These are phyloP conservation scores for Xylaria sp. DNA, from an alignment of 2,329 filamentous ascomycete species.

Conservation along the genomic window DNA sequence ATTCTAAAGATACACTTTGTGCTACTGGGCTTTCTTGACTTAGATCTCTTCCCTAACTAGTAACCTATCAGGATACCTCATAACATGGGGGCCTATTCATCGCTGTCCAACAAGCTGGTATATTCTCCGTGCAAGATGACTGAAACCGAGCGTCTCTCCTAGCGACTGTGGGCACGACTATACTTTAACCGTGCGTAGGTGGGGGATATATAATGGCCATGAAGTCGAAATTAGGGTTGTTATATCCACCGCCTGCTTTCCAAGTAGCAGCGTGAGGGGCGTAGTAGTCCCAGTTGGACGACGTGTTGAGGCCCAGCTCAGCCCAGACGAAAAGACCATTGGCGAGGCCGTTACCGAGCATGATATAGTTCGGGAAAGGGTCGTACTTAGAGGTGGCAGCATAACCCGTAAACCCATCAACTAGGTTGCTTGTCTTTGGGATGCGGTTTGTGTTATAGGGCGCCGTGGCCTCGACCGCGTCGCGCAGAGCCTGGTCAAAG, in stretches of 20 bases:
- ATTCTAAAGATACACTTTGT: neutral
- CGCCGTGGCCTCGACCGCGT: conserved; percentile 51
- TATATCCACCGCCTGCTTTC: conserved; percentile 49
- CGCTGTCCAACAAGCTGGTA: neutral
- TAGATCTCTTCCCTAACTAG: neutral
- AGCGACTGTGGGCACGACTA: neutral
- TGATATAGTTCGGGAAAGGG: conserved; percentile 63
- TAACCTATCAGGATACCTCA: neutral
- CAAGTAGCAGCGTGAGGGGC: conserved; percentile 46
- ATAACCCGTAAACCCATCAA: conserved; percentile 49
- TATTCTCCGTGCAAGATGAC: neutral
- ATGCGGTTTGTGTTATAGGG: conserved; percentile 55
- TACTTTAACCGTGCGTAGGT: conserved; percentile 44
- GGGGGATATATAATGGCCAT: conserved; percentile 43
- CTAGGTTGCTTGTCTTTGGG: conserved; percentile 45
- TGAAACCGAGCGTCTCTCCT: neutral
- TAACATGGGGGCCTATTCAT: neutral
- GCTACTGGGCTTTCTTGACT: too few relatives aligned
- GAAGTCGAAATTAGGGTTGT: conserved; percentile 48
- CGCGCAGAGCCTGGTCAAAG: conserved; percentile 54
- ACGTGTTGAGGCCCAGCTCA: conserved; percentile 48
- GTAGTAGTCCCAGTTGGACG: conserved; percentile 48
- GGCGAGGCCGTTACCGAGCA: conserved; percentile 40
- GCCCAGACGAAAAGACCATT: conserved; percentile 49
- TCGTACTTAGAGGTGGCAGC: conserved; percentile 52